A percentile compares a stretch with the other conserved stretches of the same genome.
These are phyloP conservation scores for Polyporus arcularius DNA, from an alignment of 768 basidiomycete species.

Conservation along the genomic window DNA sequence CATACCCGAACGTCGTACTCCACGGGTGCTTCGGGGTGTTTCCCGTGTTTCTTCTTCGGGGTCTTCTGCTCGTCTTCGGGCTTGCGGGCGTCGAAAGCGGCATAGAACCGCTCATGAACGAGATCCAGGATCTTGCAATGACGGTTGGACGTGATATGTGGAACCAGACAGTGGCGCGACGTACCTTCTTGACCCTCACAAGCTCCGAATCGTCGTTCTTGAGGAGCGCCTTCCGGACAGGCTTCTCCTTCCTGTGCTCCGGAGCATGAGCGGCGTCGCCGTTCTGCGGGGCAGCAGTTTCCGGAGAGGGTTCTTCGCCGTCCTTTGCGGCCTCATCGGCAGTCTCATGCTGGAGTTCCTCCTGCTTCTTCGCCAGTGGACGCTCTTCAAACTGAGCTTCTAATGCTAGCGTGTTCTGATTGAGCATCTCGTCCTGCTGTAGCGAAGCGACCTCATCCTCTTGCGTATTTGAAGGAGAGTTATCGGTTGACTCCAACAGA, in stretches of 20 bases:
- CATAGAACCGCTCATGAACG: slow-evolving; percentile 78
- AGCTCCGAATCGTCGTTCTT: slow-evolving; percentile 90
- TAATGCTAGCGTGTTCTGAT: slow-evolving; percentile 71
- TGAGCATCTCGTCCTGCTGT: slow-evolving; percentile 57
- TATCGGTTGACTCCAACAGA: slow-evolving; percentile 8
- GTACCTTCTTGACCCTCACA: slow-evolving; percentile 70
- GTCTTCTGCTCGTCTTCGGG: slow-evolving; percentile 26
- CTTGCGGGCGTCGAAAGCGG: slow-evolving; percentile 53
- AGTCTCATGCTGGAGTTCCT: slow-evolving; percentile 60
- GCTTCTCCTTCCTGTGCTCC: slow-evolving; percentile 39
- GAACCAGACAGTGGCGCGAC: slow-evolving; percentile 12
- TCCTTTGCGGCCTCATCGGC: slow-evolving; percentile 25
- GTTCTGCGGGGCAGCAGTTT: not conserved
- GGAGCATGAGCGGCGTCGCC: not conserved
- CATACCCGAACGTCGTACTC: slow-evolving; percentile 78
- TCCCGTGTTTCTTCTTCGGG: slow-evolving; percentile 33
- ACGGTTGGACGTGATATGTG: not conserved
- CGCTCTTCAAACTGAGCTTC: slow-evolving; percentile 86
- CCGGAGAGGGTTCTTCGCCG: slow-evolving; percentile 13
- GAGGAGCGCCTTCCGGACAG: slow-evolving; percentile 69
- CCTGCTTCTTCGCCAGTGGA: slow-evolving; percentile 86
- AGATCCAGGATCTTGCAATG: slow-evolving; percentile 74
- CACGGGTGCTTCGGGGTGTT: slow-evolving; percentile 29
- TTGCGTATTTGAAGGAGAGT: slow-evolving; percentile 8
- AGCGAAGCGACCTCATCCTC: slow-evolving; percentile 45